Evolutionary conservation across 257 asterid genomes (phyloP).

Genomic region (Penstemon barbatus): DNA sequence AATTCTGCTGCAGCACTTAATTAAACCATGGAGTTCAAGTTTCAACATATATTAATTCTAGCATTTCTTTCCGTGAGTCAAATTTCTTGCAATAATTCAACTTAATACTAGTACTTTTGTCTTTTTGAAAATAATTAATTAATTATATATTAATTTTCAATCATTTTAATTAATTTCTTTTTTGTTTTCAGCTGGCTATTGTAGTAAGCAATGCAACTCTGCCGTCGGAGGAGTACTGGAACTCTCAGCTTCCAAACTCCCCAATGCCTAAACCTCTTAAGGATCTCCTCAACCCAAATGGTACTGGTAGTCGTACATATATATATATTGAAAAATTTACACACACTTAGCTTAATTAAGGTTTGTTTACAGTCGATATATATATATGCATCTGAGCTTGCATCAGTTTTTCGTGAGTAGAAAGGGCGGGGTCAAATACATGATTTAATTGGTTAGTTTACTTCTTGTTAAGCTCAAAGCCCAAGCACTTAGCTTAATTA

Average conservation of each 20-base stretch:
- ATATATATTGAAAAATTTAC: not conserved
- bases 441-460: no score
- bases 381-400: not conserved
- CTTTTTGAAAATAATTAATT: no score
- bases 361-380: not conserved
- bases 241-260: slow-evolving; percentile 62
- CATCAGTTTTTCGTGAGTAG: not conserved
- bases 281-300: slow-evolving; percentile 44
- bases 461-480: not conserved
- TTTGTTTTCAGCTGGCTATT: slow-evolving; percentile 44
- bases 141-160: no score
- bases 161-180: not conserved
- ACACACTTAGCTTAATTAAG: not conserved
- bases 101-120: no score
- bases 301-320: not conserved
- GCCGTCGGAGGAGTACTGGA: slow-evolving; percentile 68
- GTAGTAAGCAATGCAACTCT: slow-evolving; percentile 64
- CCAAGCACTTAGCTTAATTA: not conserved
- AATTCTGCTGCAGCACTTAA: not conserved
- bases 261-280: slow-evolving; percentile 70
- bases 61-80: slow-evolving; percentile 69
- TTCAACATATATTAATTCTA: slow-evolving; percentile 32
- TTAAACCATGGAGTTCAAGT: slow-evolving; percentile 50
- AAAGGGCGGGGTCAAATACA: not conserved
- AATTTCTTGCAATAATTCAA: not conserved